Conservation (phyloP, 1,284 basidiomycete genomes). For the Boletus sp. region DNA sequence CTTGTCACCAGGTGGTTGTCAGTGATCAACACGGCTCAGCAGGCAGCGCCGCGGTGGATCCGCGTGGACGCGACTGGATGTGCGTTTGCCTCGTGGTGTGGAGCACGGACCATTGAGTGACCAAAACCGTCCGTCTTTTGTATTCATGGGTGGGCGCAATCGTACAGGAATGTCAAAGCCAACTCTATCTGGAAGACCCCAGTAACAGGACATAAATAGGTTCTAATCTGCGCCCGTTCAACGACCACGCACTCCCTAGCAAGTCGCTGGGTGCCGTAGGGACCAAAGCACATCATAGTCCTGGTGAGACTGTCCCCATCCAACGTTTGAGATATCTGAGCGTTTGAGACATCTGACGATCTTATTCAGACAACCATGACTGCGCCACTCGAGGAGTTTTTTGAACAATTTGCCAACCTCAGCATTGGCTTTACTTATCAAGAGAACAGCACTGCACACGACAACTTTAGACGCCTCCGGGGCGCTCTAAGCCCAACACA, state of each 20-base stretch:
- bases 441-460: constrained; percentile 8
- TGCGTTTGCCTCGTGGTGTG: background rate
- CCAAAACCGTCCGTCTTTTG: too few relatives aligned
- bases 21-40: background rate
- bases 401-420: constrained; percentile 15
- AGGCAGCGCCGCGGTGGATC: background rate
- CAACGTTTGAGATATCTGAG: too few relatives aligned
- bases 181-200: background rate
- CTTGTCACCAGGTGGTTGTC: background rate
- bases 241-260: background rate
- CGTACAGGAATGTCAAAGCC: constrained; percentile 9
- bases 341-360: background rate
- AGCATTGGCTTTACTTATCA: constrained; percentile 16
- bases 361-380: constrained; percentile 12
- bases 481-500: background rate
- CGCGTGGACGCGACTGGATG: background rate
- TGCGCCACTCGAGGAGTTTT: constrained; percentile 22
- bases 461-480: constrained; percentile 18
- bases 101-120: too few relatives aligned
- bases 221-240: background rate
- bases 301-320: background rate
- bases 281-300: background rate
- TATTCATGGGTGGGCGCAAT: constrained; percentile 6
- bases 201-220: constrained; percentile 11
- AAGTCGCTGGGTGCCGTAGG: constrained; percentile 1